A percentile compares a stretch with the other conserved stretches of the same genome.
Evolutionary conservation across 2,329 filamentous ascomycete species (phyloP).

Genomic region (Emergomyces pasteurianus): DNA sequence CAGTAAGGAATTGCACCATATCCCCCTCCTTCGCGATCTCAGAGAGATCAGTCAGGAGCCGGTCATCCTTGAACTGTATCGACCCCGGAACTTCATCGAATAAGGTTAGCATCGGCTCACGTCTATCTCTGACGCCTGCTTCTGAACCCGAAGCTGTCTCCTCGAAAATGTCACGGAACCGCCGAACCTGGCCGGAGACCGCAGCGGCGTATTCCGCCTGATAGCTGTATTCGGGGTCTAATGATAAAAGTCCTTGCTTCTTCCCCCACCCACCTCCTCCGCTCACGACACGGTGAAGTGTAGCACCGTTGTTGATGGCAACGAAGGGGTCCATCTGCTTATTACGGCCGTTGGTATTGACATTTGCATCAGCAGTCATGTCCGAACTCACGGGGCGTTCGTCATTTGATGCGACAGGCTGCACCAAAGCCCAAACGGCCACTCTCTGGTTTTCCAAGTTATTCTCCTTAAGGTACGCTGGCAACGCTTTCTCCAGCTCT

Average conservation of each 20-base stretch:
- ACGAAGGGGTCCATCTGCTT: not conserved
- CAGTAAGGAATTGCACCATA: conserved; percentile 31
- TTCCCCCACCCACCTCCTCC: conserved; percentile 36
- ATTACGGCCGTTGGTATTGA: not conserved
- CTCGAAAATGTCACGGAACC: conserved; percentile 18
- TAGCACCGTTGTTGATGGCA: conserved; percentile 22
- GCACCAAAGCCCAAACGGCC: conserved; percentile 32
- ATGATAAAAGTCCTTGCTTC: conserved; percentile 31
- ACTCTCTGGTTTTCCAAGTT: conserved; percentile 26
- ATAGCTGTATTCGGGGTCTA: conserved; percentile 27
- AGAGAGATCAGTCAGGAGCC: conserved; percentile 26
- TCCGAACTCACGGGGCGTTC: conserved; percentile 4
- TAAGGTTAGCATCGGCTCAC: conserved; percentile 7
- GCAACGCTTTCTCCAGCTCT: conserved; percentile 31
- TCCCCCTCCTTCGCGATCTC: conserved; percentile 28
- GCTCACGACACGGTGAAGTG: conserved; percentile 32
- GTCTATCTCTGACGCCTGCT: not conserved
- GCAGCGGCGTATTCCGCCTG: conserved; percentile 4
- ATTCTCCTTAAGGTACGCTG: conserved; percentile 28
- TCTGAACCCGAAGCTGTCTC: not conserved
- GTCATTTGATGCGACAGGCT: conserved; percentile 9
- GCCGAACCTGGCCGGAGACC: conserved; percentile 7
- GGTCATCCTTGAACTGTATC: conserved; percentile 13
- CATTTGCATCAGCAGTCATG: not conserved
- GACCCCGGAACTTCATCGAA: conserved; percentile 15